Conservation (phyloP, 2,329 filamentous ascomycete genomes). For the Eurotiales sp. region DNA sequence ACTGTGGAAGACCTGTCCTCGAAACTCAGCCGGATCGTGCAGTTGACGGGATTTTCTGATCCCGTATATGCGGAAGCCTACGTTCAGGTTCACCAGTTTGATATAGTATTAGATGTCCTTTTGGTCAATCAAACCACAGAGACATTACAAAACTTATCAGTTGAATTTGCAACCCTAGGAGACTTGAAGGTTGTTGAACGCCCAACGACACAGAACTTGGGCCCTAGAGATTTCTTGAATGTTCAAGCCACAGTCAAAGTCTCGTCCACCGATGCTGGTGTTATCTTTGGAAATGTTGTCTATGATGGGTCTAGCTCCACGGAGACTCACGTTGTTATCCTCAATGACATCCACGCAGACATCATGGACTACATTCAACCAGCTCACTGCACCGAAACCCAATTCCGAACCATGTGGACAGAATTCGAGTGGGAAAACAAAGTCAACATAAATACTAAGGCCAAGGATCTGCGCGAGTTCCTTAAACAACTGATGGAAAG, state of each 20-base stretch:
- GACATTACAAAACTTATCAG: constrained; percentile 92
- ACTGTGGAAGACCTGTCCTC: constrained; percentile 81
- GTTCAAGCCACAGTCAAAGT: constrained; percentile 99
- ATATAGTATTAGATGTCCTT: constrained; percentile 93
- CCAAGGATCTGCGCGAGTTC: constrained; percentile 86
- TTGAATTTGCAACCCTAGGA: constrained; percentile 96
- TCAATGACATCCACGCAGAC: constrained; percentile 97
- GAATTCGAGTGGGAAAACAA: constrained; percentile 99
- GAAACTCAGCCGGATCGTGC: constrained; percentile 92
- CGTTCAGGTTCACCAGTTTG: constrained; percentile 97
- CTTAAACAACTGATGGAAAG: constrained; percentile 91
- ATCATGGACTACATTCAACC: constrained; percentile 99
- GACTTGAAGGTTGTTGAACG: constrained; percentile 97
- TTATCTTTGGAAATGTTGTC: constrained; percentile 98
- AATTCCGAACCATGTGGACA: constrained; percentile 99
- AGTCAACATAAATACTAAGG: constrained; percentile 99
- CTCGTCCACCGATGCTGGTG: constrained; percentile 93
- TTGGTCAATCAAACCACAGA: constrained; percentile 96
- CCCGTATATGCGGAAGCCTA: constrained; percentile 99
- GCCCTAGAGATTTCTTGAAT: constrained; percentile 94
- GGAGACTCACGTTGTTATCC: constrained; percentile 93
- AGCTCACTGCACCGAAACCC: constrained; percentile 91
- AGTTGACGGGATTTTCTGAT: constrained; percentile 96
- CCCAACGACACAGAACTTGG: constrained; percentile 92
- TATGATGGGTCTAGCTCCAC: constrained; percentile 92